Evolutionary conservation across 2,329 filamentous ascomycete species (phyloP).

Genomic region (Trichoderma lentiforme): DNA sequence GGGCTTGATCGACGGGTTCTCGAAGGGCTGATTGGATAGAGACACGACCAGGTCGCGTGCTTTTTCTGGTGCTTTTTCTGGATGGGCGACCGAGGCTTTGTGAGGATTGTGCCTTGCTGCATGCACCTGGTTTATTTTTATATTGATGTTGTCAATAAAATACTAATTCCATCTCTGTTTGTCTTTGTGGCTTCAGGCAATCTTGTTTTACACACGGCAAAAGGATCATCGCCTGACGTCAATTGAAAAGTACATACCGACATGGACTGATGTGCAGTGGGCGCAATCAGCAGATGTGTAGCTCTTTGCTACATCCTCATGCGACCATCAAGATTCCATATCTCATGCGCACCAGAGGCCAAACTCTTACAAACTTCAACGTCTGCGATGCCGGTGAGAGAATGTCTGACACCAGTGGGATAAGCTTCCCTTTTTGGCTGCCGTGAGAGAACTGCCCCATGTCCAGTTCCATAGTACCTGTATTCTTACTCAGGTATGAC

Average conservation of each 20-base stretch:
- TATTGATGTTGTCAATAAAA: background rate
- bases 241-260: background rate
- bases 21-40: background rate
- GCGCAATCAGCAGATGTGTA: no score
- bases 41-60: background rate
- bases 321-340: no score
- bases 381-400: no score
- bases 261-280: no score
- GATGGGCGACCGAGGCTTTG: background rate
- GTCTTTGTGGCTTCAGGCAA: background rate
- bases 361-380: no score
- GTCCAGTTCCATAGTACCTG: background rate
- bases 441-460: background rate
- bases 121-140: background rate
- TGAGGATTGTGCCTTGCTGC: background rate
- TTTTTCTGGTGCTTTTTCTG: background rate
- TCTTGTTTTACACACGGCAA: background rate
- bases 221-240: background rate
- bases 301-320: no score
- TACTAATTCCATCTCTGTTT: no score
- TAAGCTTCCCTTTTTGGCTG: background rate
- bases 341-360: no score
- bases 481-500: background rate
- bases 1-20: background rate
- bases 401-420: no score